Evolutionary conservation across 306 rosid genomes (phyloP).

Genomic region (Prunus campanulata): DNA sequence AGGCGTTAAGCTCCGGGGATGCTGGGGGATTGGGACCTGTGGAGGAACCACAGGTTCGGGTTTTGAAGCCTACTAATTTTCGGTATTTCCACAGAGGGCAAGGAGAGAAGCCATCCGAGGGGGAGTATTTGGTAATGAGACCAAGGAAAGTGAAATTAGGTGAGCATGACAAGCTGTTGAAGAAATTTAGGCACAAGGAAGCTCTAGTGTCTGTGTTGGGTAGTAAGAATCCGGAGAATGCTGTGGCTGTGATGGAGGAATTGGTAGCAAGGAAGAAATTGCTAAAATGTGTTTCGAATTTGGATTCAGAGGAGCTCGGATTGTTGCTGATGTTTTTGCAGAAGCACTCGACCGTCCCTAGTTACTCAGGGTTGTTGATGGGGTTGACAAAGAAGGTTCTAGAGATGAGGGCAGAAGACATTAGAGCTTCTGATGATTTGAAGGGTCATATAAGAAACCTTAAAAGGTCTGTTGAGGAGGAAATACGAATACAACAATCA

Average conservation of each 20-base stretch:
- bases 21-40: constrained; percentile 34
- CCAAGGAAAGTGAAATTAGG: constrained; percentile 55
- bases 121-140: constrained; percentile 61
- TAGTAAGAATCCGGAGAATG: constrained; percentile 63
- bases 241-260: constrained; percentile 88
- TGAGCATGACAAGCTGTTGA: constrained; percentile 70
- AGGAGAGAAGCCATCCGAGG: constrained; percentile 63
- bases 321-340: constrained; percentile 60
- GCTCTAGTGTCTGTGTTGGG: constrained; percentile 71
- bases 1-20: constrained; percentile 1
- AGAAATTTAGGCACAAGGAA: constrained; percentile 80
- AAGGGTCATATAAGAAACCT: constrained; percentile 43
- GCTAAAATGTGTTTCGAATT: constrained; percentile 53
- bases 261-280: constrained; percentile 77
- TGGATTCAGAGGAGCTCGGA: constrained; percentile 65
- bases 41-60: constrained; percentile 37
- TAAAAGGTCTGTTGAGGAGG: constrained; percentile 58
- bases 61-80: constrained; percentile 49
- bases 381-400: constrained; percentile 72
- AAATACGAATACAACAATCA: constrained; percentile 64
- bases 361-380: constrained; percentile 44
- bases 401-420: constrained; percentile 65
- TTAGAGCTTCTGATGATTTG: constrained; percentile 48
- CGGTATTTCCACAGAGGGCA: constrained; percentile 88
- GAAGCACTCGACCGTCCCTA: constrained; percentile 41